These are phyloP conservation scores for Azolla pinnata DNA, from an alignment of 75 land plant genomes.

Conservation along the genomic window DNA sequence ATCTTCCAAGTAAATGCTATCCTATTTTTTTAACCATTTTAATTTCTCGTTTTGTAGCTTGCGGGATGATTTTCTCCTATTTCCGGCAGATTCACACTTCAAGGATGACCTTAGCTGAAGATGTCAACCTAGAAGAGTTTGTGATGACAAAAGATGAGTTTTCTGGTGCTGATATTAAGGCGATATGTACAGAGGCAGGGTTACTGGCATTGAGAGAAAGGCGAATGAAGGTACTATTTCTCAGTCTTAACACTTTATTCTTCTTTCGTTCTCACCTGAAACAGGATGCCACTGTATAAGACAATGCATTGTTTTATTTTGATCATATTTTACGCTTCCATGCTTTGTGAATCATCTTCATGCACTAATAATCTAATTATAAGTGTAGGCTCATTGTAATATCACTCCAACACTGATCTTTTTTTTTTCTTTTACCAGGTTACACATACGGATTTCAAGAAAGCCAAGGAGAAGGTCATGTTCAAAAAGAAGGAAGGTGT, in stretches of 20 bases:
- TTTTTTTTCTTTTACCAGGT: no score
- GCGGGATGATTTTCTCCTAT: background rate
- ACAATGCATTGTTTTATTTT: background rate
- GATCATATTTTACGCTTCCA: no score
- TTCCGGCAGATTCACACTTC: conserved; percentile 63
- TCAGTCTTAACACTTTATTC: background rate
- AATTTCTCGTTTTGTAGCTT: conserved; percentile 3
- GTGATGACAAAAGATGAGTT: conserved; percentile 94
- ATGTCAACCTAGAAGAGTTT: conserved; percentile 86
- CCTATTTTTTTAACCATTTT: background rate
- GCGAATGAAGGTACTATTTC: conserved; percentile 65
- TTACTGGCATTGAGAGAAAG: conserved; percentile 81
- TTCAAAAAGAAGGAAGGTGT: conserved; percentile 96
- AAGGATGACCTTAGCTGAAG: conserved; percentile 84
- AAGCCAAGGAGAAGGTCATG: conserved; percentile 93
- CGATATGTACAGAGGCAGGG: conserved; percentile 84
- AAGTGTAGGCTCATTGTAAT: no score
- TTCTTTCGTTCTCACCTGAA: background rate
- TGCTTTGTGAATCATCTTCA: no score
- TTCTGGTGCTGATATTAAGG: conserved; percentile 90
- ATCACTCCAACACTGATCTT: no score
- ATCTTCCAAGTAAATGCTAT: conserved; percentile 94
- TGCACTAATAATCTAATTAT: no score
- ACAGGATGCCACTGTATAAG: background rate
- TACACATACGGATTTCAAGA: conserved; percentile 79